Percentiles rank a stretch among this genome's conserved stretches.
Evolutionary conservation across 805 yeast genomes (phyloP).

Genomic region (Schizosaccharomyces cryophilus): DNA sequence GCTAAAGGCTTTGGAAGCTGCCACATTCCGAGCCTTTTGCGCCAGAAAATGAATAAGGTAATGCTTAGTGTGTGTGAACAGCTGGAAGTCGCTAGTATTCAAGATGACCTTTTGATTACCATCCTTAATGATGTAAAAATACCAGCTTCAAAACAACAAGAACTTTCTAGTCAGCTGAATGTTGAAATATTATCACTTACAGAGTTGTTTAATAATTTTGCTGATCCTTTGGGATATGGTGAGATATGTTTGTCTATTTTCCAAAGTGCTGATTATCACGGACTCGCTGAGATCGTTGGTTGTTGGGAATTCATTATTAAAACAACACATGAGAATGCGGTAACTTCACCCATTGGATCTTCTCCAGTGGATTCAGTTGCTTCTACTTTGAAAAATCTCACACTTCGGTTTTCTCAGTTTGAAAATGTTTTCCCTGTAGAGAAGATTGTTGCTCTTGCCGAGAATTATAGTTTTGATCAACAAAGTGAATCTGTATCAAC

Average conservation of each 20-base stretch:
- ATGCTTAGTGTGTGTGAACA: slow-evolving; percentile 49
- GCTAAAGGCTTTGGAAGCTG: slow-evolving; percentile 86
- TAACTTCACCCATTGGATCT: slow-evolving; percentile 10
- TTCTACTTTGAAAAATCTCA: slow-evolving; percentile 22
- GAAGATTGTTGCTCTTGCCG: slow-evolving; percentile 39
- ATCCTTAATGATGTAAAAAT: slow-evolving; percentile 18
- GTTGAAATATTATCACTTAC: slow-evolving; percentile 43
- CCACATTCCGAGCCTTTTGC: slow-evolving; percentile 46
- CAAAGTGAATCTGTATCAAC: slow-evolving; percentile 19
- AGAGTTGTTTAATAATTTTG: slow-evolving; percentile 62
- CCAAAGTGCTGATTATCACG: slow-evolving; percentile 54
- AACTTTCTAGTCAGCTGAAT: slow-evolving; percentile 27
- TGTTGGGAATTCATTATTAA: slow-evolving; percentile 3
- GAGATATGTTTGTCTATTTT: slow-evolving; percentile 57
- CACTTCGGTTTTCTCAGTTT: slow-evolving; percentile 37
- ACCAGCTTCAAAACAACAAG: slow-evolving; percentile 11
- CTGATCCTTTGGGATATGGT: slow-evolving; percentile 69
- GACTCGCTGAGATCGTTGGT: background rate
- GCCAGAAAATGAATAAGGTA: slow-evolving; percentile 53
- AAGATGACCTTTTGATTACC: slow-evolving; percentile 30
- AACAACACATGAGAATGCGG: slow-evolving; percentile 39
- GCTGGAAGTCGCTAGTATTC: slow-evolving; percentile 67
- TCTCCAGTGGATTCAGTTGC: slow-evolving; percentile 18
- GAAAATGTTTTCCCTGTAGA: slow-evolving; percentile 64
- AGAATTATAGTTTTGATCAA: slow-evolving; percentile 27